These are phyloP conservation scores for Vitis cinerea DNA, from an alignment of 164 flowering plant genomes.

Conservation along the genomic window DNA sequence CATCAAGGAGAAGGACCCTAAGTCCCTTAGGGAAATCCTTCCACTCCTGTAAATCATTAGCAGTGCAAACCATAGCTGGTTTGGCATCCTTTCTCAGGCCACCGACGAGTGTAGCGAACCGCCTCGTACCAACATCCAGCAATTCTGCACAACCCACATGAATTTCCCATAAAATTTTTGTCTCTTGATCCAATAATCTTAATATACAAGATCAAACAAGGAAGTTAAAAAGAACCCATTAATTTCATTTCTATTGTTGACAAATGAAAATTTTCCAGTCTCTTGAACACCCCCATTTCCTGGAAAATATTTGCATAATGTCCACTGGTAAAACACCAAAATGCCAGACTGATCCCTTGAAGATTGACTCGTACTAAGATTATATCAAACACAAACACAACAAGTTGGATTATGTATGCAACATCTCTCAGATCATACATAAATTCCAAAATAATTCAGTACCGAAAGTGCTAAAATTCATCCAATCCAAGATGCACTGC, in stretches of 20 bases:
- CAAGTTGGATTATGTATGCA: neutral
- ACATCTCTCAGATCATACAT: neutral
- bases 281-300: too few relatives aligned
- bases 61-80: conserved; percentile 86
- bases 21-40: conserved; percentile 92
- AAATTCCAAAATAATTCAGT: neutral
- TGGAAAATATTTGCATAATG: too few relatives aligned
- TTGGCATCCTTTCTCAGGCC: conserved; percentile 59
- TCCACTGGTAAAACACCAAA: neutral
- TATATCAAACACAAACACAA: neutral
- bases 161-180: neutral
- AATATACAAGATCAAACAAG: too few relatives aligned
- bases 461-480: neutral
- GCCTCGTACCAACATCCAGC: conserved; percentile 17
- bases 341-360: conserved; percentile 6
- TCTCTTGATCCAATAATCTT: neutral
- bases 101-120: conserved; percentile 15
- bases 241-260: too few relatives aligned
- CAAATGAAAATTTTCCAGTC: too few relatives aligned
- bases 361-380: conserved; percentile 1
- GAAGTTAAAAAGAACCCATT: too few relatives aligned
- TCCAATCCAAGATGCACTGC: too few relatives aligned
- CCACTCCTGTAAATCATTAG: conserved; percentile 70
- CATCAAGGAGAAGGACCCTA: conserved; percentile 69
- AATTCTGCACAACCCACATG: conserved; percentile 17